These are phyloP conservation scores for Leccinum obscurum DNA, from an alignment of 768 basidiomycete species.

Conservation along the genomic window DNA sequence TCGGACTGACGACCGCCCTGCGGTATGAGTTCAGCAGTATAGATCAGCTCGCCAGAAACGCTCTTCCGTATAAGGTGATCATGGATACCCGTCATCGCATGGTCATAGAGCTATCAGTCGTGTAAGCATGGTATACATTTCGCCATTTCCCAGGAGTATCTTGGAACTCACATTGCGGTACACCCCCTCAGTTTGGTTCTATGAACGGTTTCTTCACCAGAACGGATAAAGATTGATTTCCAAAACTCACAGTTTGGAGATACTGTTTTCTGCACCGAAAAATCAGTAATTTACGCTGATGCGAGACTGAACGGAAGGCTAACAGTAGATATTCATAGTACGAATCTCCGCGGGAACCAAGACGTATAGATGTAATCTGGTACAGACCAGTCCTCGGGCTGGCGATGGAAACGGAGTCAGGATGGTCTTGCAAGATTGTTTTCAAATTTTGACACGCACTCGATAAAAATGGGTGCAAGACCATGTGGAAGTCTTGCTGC, in stretches of 20 bases:
- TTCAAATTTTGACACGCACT: conserved; percentile 44
- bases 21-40: conserved; percentile 82
- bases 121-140: conserved; percentile 4
- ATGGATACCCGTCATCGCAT: conserved; percentile 82
- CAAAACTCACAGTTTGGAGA: conserved; percentile 31
- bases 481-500: conserved; percentile 63
- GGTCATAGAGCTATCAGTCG: conserved; percentile 77
- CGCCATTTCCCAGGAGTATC: not conserved
- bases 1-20: conserved; percentile 37
- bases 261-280: conserved; percentile 29
- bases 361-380: conserved; percentile 70
- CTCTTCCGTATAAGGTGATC: conserved; percentile 69
- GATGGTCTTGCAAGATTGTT: not conserved
- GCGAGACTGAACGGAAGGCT: conserved; percentile 24
- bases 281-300: conserved; percentile 2
- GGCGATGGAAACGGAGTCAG: conserved; percentile 13
- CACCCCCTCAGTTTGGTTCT: conserved; percentile 73
- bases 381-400: conserved; percentile 56
- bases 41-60: conserved; percentile 56
- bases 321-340: conserved; percentile 91
- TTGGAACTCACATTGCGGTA: conserved; percentile 65
- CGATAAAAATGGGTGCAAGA: conserved; percentile 82
- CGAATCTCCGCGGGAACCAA: conserved; percentile 91
- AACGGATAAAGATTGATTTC: not conserved
- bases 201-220: conserved; percentile 8